Base-by-base conservation (phyloP, 2,329 filamentous ascomycete genomes). In the Aspergillus quadrilineatus region DNA sequence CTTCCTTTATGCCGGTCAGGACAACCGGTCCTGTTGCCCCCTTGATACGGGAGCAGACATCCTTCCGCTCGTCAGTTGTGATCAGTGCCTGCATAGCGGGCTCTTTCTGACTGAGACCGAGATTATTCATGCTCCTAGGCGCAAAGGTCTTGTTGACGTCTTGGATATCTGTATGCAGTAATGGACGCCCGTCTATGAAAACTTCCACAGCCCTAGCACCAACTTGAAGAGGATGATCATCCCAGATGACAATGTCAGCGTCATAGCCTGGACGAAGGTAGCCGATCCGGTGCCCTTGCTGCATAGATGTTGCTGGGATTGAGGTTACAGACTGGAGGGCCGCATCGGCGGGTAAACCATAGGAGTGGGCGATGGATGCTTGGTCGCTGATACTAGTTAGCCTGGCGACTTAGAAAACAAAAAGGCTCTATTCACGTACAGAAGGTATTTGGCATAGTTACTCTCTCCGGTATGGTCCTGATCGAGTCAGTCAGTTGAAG, bases 231-330 rank as follows among this genome's bases (percentile, higher is more conserved):
- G 85, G 84, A 58, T 87, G 83, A 42, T 80, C 83, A 61, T 87
- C 83, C 84, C 84, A 87, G 7, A 86, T 78, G 9, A 81, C 84
- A 30, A 87, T 65, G 57, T 87, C 84, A 44, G 83, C 84, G 57
- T 86, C 84, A 47, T 80, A 86, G 0, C 85, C 84, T 3, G 82
- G 76, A 73, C 85, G 85, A 53, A 86, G 70, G 65, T 85, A 86
- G 52, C 85, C 85, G 5, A 87, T 70, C 3, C 84, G 78, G 58
- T 85, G 69, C 8, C 79, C 81, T 45, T 86, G 75, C 0, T 83
- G 83, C 0, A 87, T 74, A 1, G 83, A 73, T 50, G 83, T 81
- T 1, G 85, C 84, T 0, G 85, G 83, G 0, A 82, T 81, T 0
- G 80, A 80, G 0, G 84, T 87, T 7, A 87, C 83, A 26, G 80